A percentile compares a stretch with the other conserved stretches of the same genome.
These are phyloP conservation scores for Sporothrix inflata DNA, from an alignment of 2,329 filamentous ascomycete genomes.

Conservation along the genomic window DNA sequence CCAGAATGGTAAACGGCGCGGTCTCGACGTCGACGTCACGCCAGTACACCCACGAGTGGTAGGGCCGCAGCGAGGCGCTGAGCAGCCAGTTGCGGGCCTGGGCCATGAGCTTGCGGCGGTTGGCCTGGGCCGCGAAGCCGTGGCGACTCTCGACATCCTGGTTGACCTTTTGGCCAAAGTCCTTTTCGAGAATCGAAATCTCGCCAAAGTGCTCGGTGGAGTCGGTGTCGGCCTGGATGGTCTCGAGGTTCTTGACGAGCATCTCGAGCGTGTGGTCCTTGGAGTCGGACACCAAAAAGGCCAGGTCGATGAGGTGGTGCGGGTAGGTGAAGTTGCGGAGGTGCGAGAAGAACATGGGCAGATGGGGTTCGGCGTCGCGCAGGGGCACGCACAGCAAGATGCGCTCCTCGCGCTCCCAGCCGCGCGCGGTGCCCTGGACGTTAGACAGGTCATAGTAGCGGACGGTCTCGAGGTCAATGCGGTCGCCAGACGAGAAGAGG, in stretches of 20 bases:
- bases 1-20: constrained; percentile 92
- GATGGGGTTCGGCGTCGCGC: constrained; percentile 86
- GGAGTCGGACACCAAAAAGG: constrained; percentile 95
- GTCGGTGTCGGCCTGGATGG: constrained; percentile 78
- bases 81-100: constrained; percentile 96
- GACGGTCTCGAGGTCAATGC: constrained; percentile 87
- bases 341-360: constrained; percentile 99
- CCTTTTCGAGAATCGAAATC: constrained; percentile 97
- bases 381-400: constrained; percentile 94
- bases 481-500: constrained; percentile 66
- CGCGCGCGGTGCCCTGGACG: constrained; percentile 85
- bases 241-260: constrained; percentile 73
- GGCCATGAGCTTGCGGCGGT: constrained; percentile 93
- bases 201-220: constrained; percentile 86
- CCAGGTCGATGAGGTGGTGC: constrained; percentile 92
- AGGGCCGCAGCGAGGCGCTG: constrained; percentile 87
- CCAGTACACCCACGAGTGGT: constrained; percentile 99
- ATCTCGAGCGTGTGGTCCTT: constrained; percentile 85
- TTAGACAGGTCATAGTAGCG: constrained; percentile 95
- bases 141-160: constrained; percentile 98
- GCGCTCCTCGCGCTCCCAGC: constrained; percentile 95
- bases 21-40: constrained; percentile 98
- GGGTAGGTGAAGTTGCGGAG: constrained; percentile 96
- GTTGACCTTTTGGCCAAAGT: constrained; percentile 96
- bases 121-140: constrained; percentile 94